Percentiles rank a stretch among this genome's conserved stretches.
Conservation (phyloP, 2,329 filamentous ascomycete genomes). For the Chaetomium sp. region DNA sequence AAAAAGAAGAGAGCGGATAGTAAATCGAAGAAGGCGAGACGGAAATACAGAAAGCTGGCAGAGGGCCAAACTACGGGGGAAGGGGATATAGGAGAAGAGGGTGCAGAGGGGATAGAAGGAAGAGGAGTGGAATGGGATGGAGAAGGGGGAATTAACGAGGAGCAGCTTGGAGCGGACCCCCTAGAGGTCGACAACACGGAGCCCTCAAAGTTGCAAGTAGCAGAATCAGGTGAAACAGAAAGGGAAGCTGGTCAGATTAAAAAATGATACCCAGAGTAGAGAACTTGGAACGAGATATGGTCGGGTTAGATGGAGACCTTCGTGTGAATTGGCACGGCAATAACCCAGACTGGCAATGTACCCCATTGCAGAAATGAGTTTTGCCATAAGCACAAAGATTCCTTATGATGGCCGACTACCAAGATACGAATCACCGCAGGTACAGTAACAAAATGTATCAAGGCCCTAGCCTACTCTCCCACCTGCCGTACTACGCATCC, state of each 20-base stretch:
- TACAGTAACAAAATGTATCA: conserved; percentile 44
- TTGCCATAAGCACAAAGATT: background rate
- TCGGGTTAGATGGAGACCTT: no score
- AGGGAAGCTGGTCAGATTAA: no score
- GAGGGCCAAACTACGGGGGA: conserved; percentile 34
- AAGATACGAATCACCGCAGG: conserved; percentile 27
- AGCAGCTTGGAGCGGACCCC: no score
- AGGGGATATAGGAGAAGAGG: background rate
- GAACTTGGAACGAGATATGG: no score
- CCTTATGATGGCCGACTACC: conserved; percentile 21
- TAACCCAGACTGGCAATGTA: no score
- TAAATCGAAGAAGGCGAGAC: conserved; percentile 70
- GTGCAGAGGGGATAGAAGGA: background rate
- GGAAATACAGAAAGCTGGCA: conserved; percentile 65
- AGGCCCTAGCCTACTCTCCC: conserved; percentile 48
- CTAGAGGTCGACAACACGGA: background rate
- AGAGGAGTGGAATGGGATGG: background rate
- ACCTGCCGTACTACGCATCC: conserved; percentile 39
- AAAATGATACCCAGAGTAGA: no score
- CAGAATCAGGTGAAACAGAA: no score
- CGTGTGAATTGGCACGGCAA: no score
- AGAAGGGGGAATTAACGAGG: background rate
- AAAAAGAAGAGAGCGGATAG: conserved; percentile 68
- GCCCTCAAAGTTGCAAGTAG: background rate
- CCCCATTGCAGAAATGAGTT: no score